Conservation (phyloP, 2,329 filamentous ascomycete species). For the Pseudogymnoascus sp. region DNA sequence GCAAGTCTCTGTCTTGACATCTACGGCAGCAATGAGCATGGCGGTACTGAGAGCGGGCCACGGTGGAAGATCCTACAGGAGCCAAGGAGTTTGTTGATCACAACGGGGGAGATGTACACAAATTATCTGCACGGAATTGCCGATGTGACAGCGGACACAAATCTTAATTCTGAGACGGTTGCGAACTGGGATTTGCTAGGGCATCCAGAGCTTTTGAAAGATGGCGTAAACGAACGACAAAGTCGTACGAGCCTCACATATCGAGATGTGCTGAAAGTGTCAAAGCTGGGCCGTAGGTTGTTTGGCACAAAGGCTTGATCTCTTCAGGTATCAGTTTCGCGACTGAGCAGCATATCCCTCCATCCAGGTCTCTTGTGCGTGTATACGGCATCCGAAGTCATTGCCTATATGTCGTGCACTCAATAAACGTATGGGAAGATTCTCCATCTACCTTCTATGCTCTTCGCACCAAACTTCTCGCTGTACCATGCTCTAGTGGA, state of each 20-base stretch:
- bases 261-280: conserved; percentile 78
- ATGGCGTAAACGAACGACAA: conserved; percentile 49
- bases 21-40: conserved; percentile 55
- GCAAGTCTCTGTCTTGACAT: conserved; percentile 72
- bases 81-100: conserved; percentile 71
- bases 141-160: conserved; percentile 56
- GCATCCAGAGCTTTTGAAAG: conserved; percentile 37
- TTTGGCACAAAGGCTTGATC: conserved; percentile 8
- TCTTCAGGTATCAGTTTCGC: neutral
- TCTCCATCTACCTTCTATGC: conserved; percentile 57
- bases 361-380: neutral
- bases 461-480: conserved; percentile 62
- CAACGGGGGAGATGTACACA: conserved; percentile 60
- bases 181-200: conserved; percentile 66
- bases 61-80: conserved; percentile 68
- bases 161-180: conserved; percentile 54
- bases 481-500: conserved; percentile 75
- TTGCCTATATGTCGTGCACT: conserved; percentile 7
- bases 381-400: neutral
- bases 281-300: conserved; percentile 59
- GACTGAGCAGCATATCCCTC: neutral
- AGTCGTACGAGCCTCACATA: conserved; percentile 70
- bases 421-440: conserved; percentile 69
- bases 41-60: conserved; percentile 46
- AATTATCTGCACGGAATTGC: conserved; percentile 70